phyloP scores from a whole-genome alignment of 208 protist species.

The Histomonas meleagridis region DNA sequence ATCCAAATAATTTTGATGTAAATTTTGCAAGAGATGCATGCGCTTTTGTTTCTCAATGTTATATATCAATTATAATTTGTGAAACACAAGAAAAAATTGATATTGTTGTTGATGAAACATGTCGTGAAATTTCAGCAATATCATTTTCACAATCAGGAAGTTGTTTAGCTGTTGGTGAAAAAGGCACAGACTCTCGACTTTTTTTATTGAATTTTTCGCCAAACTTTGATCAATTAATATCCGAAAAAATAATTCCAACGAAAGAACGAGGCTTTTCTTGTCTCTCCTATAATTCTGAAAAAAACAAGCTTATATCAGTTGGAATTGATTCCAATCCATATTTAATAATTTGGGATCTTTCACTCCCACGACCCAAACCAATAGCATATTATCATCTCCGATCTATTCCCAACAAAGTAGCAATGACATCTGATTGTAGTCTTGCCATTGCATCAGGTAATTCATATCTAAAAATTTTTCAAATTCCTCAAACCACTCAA shows the following conservation, averaged over 20 bases:
- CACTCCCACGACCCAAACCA: not conserved
- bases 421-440: not conserved
- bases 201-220: not conserved
- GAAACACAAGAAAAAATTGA: not conserved
- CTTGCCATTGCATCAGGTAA: not conserved
- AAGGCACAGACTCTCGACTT: not conserved
- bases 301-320: not conserved
- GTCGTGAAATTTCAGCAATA: not conserved
- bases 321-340: not conserved
- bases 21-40: not conserved
- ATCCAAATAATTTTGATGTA: not conserved
- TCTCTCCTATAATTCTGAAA: not conserved
- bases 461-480: not conserved
- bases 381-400: not conserved
- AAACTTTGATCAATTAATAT: not conserved
- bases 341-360: constrained; percentile 26
- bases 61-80: not conserved
- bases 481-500: not conserved
- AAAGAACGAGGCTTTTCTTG: constrained; percentile 10
- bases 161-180: not conserved
- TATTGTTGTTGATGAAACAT: not conserved
- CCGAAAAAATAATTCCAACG: not conserved
- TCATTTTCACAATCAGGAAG: not conserved
- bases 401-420: not conserved
- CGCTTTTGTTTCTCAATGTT: not conserved